A percentile compares a stretch with the other conserved stretches of the same genome.
Evolutionary conservation across 306 rosid genomes (phyloP).

Genomic region (Quercus glauca): DNA sequence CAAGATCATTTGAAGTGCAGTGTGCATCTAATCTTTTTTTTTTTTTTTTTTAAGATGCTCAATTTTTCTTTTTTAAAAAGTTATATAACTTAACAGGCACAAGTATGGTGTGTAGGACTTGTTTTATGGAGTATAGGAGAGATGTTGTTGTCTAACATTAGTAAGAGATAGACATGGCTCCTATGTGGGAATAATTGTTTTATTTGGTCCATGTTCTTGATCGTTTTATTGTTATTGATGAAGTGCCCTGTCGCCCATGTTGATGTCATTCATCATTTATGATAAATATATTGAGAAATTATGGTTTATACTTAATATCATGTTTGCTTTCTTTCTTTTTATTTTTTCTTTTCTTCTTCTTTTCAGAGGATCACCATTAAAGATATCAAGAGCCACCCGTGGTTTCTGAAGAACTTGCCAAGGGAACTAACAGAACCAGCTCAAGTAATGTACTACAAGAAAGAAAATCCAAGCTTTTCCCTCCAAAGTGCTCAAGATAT

Average conservation of each 20-base stretch:
- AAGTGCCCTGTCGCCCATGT: not conserved
- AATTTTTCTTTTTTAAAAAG: not conserved
- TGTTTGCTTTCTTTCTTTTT: slow-evolving; percentile 15
- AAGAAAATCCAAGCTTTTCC: slow-evolving; percentile 75
- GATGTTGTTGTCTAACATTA: not conserved
- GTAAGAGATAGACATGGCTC: not conserved
- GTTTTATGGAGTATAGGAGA: not conserved
- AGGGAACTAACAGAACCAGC: slow-evolving; percentile 79
- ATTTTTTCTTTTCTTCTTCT: not conserved
- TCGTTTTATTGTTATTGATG: not conserved
- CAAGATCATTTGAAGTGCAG: not conserved
- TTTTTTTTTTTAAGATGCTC: too few relatives aligned
- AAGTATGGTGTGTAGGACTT: not conserved
- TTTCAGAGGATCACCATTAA: slow-evolving; percentile 73
- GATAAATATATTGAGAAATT: not conserved
- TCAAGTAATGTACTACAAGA: slow-evolving; percentile 67
- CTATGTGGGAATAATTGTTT: not conserved
- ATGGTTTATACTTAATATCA: slow-evolving; percentile 21
- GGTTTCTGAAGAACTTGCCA: slow-evolving; percentile 83
- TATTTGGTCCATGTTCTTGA: not conserved
- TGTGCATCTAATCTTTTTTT: not conserved
- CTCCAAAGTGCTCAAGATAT: slow-evolving; percentile 67
- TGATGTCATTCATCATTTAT: not conserved
- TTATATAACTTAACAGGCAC: not conserved
- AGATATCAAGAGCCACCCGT: slow-evolving; percentile 78